Conservation (phyloP, 2,329 filamentous ascomycete genomes). For the Trichophyton equinum region DNA sequence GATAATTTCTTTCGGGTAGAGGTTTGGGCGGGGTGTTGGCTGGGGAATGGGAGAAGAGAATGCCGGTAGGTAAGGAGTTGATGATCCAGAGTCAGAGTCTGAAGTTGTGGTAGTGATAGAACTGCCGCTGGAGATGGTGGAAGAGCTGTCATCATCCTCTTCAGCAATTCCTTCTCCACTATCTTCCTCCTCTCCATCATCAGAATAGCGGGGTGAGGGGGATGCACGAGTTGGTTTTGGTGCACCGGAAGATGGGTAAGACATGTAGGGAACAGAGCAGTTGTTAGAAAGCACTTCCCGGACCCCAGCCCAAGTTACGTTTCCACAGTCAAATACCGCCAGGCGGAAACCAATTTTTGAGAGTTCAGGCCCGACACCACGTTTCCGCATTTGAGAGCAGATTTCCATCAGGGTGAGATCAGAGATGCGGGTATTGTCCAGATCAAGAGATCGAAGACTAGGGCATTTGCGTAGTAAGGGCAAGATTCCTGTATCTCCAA, state of each 20-base stretch:
- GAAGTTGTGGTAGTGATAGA: background rate
- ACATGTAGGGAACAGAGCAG: constrained; percentile 52
- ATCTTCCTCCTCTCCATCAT: background rate
- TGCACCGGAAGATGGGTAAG: constrained; percentile 22
- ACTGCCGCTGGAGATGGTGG: constrained; percentile 5
- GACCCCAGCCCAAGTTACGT: constrained; percentile 85
- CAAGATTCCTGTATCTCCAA: constrained; percentile 74
- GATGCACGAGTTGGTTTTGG: constrained; percentile 21
- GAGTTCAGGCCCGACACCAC: constrained; percentile 39
- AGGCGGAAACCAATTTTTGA: constrained; percentile 57
- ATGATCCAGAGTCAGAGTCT: background rate
- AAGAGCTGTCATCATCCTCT: background rate
- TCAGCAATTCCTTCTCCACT: background rate
- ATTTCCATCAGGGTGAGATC: constrained; percentile 79
- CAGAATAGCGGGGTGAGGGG: background rate
- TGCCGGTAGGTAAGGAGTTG: background rate
- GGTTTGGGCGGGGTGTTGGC: constrained; percentile 20
- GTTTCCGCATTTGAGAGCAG: constrained; percentile 60
- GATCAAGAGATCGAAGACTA: constrained; percentile 57
- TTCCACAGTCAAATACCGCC: constrained; percentile 80
- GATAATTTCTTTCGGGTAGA: constrained; percentile 67
- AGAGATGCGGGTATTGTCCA: constrained; percentile 88
- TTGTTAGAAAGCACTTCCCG: constrained; percentile 79
- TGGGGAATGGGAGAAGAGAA: background rate
- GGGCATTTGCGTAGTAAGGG: constrained; percentile 66